Evolutionary conservation across 805 yeast genomes (phyloP).

Genomic region (Candida peoriensis): DNA sequence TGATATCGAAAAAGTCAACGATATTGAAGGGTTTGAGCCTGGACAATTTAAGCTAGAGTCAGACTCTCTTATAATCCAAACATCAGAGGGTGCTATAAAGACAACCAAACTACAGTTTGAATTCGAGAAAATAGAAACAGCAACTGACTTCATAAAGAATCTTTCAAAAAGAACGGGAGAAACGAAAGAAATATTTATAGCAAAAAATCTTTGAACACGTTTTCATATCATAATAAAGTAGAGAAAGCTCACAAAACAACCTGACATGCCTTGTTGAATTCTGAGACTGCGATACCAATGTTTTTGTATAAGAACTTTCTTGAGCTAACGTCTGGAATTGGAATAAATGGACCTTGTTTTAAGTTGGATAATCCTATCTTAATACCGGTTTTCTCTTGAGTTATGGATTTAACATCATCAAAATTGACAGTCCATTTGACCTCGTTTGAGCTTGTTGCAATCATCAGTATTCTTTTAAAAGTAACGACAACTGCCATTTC

Average conservation of each 20-base stretch:
- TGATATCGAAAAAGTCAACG: conserved; percentile 18
- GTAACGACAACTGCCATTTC: conserved; percentile 77
- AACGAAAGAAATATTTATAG: conserved; percentile 11
- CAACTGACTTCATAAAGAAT: conserved; percentile 37
- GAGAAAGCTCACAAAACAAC: conserved; percentile 33
- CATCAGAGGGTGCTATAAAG: conserved; percentile 38
- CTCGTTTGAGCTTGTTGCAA: conserved; percentile 54
- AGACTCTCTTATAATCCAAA: conserved; percentile 32
- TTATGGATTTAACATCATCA: conserved; percentile 60
- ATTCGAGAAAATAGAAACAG: conserved; percentile 43
- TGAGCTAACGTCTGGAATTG: conserved; percentile 63
- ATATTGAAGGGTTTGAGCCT: conserved; percentile 7
- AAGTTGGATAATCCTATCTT: conserved; percentile 54
- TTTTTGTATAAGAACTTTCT: conserved; percentile 62
- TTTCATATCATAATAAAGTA: conserved; percentile 40
- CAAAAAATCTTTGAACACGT: conserved; percentile 8
- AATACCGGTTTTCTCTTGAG: conserved; percentile 77
- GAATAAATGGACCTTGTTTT: conserved; percentile 68
- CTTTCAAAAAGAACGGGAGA: conserved; percentile 44
- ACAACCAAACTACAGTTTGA: conserved; percentile 45
- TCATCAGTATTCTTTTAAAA: conserved; percentile 59
- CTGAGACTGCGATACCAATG: conserved; percentile 76
- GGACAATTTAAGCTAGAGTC: conserved; percentile 28
- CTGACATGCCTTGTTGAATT: conserved; percentile 68
- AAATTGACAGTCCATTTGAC: conserved; percentile 71